Evolutionary conservation across 2,329 filamentous ascomycete species (phyloP), one percentile per base, ranked within the genome.

Genomic region (Nigrospora sphaerica): DNA sequence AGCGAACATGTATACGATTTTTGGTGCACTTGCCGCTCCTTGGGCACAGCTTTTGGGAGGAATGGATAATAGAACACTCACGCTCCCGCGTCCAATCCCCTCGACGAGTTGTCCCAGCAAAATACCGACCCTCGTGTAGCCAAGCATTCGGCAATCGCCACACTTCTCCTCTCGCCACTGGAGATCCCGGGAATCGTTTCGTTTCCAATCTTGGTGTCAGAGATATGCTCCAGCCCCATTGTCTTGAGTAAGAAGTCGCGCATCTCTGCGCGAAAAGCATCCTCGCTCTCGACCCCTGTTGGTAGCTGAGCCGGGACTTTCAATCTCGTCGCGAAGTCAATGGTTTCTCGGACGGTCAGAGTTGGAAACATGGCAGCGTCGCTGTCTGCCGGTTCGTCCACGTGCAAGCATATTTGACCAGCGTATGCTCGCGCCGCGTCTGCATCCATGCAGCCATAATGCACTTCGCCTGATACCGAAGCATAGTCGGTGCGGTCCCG

Each of bases 331-430:
- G 87, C 87, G 59, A 91, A 91, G 43, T 80, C 74, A 1, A 92
- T 70, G 0, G 86, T 92, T 52, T 88, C 76, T 1, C 83, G 80
- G 12, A 91, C 85, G 0, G 83, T 88, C 17, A 93, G 68, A n/a
- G 86, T 83, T 0, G 86, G 82, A 52, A 89, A 91, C 56, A 72
- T 71, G 3, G 72, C 46, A 46, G 67, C 80, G 23, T 28, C 23
- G 10, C 7, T 28, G 23, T 28, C 23, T 28, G 5, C 23, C 10
- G 23, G 23, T 65, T 92, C 87, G 14, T 88, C 83, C 54, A 88
- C 89, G 61, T 92, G 91, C 12, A 88, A 71, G 2, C 83, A 51
- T 28, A 54, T 50, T 46, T 55, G 52, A 3, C 52, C 52, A 3
- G 46, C 37, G 39, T 51, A 53, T 13, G 32, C 73, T 62, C 82